Percentiles rank a stretch among this genome's conserved stretches.
Conservation (phyloP, 352 stramenopile species). For the Phytophthora litchii region DNA sequence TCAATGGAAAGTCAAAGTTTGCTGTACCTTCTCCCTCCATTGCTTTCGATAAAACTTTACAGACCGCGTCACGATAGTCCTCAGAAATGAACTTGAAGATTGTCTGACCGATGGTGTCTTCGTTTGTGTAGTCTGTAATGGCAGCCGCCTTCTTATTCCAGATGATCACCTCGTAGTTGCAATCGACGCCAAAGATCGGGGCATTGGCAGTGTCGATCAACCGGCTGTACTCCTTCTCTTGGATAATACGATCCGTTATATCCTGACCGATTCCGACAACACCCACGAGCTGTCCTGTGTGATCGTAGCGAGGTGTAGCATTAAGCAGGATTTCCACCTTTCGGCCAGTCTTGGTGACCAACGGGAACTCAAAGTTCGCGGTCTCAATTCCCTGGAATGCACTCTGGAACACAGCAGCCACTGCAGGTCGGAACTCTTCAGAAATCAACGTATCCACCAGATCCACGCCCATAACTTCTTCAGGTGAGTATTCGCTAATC, state of each 20-base stretch:
- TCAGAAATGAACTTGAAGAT: conserved; percentile 80
- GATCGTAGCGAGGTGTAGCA: conserved; percentile 66
- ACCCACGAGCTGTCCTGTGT: conserved; percentile 57
- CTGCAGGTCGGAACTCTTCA: conserved; percentile 38
- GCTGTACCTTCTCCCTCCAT: conserved; percentile 46
- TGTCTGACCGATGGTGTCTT: conserved; percentile 82
- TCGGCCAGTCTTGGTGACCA: conserved; percentile 61
- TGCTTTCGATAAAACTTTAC: conserved; percentile 41
- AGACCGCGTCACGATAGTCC: conserved; percentile 45
- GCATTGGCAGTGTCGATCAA: conserved; percentile 50
- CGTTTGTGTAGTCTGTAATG: conserved; percentile 85
- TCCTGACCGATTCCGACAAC: conserved; percentile 60
- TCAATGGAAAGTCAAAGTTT: conserved; percentile 75
- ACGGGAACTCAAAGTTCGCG: conserved; percentile 68
- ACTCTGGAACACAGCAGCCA: conserved; percentile 45
- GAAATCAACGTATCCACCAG: conserved; percentile 77
- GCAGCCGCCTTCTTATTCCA: conserved; percentile 89
- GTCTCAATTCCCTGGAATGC: conserved; percentile 50
- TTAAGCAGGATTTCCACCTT: conserved; percentile 70
- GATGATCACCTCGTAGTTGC: conserved; percentile 70
- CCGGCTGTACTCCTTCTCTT: conserved; percentile 43
- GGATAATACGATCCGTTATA: conserved; percentile 54
- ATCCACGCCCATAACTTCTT: conserved; percentile 68
- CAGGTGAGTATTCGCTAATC: conserved; percentile 68
- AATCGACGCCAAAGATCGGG: conserved; percentile 76